phyloP scores from a whole-genome alignment of 257 asterid genomes.

The Apocynum venetum region DNA sequence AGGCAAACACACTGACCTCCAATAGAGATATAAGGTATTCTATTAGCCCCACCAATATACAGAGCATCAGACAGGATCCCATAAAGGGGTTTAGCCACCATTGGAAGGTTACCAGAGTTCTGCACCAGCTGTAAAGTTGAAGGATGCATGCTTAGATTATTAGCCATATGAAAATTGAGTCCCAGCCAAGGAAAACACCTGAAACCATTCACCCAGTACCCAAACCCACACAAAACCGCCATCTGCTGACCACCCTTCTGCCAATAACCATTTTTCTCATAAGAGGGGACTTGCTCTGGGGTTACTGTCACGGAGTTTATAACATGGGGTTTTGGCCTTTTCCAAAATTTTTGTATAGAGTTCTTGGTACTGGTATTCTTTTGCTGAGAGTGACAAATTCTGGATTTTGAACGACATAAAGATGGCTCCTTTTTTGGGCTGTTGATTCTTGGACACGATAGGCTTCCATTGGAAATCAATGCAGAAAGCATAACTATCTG shows the following conservation, averaged over 20 bases:
- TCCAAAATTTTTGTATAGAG: slow-evolving; percentile 24
- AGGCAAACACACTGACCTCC: slow-evolving; percentile 50
- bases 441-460: slow-evolving; percentile 21
- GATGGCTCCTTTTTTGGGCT: slow-evolving; percentile 10
- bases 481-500: slow-evolving; percentile 33
- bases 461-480: slow-evolving; percentile 26
- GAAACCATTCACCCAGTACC: slow-evolving; percentile 85
- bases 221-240: slow-evolving; percentile 69
- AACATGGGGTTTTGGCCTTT: slow-evolving; percentile 20
- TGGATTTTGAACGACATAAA: slow-evolving; percentile 16
- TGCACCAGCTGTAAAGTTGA: slow-evolving; percentile 78
- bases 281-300: slow-evolving; percentile 31
- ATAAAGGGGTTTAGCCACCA: slow-evolving; percentile 86
- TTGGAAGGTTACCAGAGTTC: slow-evolving; percentile 60
- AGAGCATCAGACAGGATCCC: slow-evolving; percentile 89
- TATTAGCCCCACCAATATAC: slow-evolving; percentile 66
- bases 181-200: slow-evolving; percentile 95
- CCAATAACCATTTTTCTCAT: slow-evolving; percentile 28
- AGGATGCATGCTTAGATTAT: slow-evolving; percentile 60
- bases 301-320: slow-evolving; percentile 22
- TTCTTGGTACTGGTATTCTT: slow-evolving; percentile 26
- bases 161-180: slow-evolving; percentile 71
- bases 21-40: slow-evolving; percentile 76
- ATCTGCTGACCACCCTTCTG: slow-evolving; percentile 45
- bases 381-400: slow-evolving; percentile 24